Evolutionary conservation across 2,329 filamentous ascomycete genomes (phyloP).

Genomic region (Neophaeococcomyces aloes): DNA sequence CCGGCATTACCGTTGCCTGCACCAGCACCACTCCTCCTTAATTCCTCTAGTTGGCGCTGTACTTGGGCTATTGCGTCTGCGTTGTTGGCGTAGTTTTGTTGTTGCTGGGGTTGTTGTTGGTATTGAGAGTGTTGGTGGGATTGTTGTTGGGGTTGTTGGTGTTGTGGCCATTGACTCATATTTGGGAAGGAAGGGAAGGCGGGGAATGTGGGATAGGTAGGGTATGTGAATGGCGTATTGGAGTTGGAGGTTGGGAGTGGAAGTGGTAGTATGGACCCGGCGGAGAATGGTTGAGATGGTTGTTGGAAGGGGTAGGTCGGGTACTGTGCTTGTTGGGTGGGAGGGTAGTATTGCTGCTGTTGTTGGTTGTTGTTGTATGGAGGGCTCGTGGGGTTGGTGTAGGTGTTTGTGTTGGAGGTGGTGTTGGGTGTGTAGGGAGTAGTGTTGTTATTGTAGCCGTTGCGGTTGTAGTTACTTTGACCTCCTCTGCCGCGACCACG

Average conservation of each 20-base stretch:
- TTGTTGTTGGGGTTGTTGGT: slow-evolving; percentile 23
- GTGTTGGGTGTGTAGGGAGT: slow-evolving; percentile 2
- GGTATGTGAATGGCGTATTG: no score
- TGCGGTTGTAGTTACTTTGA: slow-evolving; percentile 6
- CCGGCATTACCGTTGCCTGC: no score
- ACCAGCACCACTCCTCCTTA: slow-evolving; percentile 7
- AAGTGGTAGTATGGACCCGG: no score
- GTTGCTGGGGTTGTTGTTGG: slow-evolving; percentile 25
- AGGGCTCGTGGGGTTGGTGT: slow-evolving; percentile 19
- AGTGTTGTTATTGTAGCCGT: slow-evolving; percentile 14
- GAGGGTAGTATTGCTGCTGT: slow-evolving; percentile 21
- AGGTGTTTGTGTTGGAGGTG: slow-evolving; percentile 5
- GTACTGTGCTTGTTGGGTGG: slow-evolving; percentile 7
- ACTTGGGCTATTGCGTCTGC: slow-evolving; percentile 16
- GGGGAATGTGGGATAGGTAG: background rate
- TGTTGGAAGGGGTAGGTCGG: background rate
- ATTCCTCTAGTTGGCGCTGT: slow-evolving; percentile 16
- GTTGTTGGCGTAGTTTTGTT: slow-evolving; percentile 9
- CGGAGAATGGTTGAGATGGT: background rate
- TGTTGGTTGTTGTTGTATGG: slow-evolving; percentile 27
- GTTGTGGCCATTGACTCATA: slow-evolving; percentile 15
- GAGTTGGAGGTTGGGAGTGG: background rate
- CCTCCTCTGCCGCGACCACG: slow-evolving; percentile 23
- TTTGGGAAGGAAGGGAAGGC: background rate
- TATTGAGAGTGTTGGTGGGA: slow-evolving; percentile 23